Evolutionary conservation across 371 early-diverging fungal species (phyloP), one percentile per base, ranked within the genome.

Genomic region (Mucor ambiguus): DNA sequence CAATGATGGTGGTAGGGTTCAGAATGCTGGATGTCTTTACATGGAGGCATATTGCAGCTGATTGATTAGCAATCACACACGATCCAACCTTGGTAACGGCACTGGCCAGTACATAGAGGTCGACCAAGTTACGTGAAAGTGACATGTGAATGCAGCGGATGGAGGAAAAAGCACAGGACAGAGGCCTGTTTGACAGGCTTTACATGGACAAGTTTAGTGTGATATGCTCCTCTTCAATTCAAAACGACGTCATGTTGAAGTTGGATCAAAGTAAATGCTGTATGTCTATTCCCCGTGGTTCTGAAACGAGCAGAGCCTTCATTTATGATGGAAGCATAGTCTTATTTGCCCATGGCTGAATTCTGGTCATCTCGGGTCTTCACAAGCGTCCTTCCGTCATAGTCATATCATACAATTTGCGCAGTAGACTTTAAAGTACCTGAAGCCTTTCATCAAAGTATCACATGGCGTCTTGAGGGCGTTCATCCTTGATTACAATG

Each of bases 21-120:
- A 80, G 33, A 10, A 80, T 44, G 52, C 79, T 78, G 22, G 80
- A 82, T 3, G 83, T 82, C 33, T 76, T 76, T 33, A 80, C 66
- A 38, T 80, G 80, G 10, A 73, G 73, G 11, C 75, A 69, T n/a
- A 76, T 14, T 2, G 77, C 72, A 3, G 70, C 70, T 10, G 72
- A 55, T 61, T 82, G 78, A n/a, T 66, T 72, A 26, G 69, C 70
- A 18, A 78, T 32, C 16, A 73, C 64, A 4, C 49, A 64, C 26
- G 68, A 59, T 2, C 79, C 72, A 2, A 80, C 71, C 30, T 75
- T 72, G 2, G 74, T 49, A 18, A 69, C 72, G 29, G 75, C 78
- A 14, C 68, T 64, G n/a, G 79, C 74, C 12, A 82, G 62, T 24
- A 75, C 65, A 38, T 72, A 76, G 4, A 80, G 48, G 67, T 82